Percentiles rank a stretch among this genome's conserved stretches.
Conservation (phyloP, 169 alveolate genomes). For the Eimeria praecox region DNA sequence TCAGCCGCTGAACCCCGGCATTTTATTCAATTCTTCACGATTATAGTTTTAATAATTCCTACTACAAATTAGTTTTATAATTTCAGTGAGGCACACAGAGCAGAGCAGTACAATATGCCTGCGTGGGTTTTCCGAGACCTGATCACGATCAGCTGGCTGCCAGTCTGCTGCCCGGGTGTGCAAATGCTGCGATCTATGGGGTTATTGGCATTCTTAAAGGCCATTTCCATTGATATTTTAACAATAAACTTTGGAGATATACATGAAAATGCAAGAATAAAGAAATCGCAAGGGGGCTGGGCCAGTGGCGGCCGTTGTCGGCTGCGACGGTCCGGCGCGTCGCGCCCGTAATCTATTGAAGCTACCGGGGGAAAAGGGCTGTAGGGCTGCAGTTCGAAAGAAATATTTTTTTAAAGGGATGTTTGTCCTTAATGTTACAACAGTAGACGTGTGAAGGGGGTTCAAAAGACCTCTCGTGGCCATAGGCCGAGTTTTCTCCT, state of each 20-base stretch:
- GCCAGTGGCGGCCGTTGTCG: constrained; percentile 62
- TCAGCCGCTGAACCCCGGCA: background rate
- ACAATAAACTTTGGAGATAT: too few species aligned
- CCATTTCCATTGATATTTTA: background rate
- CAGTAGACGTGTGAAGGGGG: background rate
- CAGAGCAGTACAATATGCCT: background rate
- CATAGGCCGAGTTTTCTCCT: background rate
- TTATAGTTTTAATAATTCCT: background rate
- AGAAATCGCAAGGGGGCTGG: background rate
- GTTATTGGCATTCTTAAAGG: background rate
- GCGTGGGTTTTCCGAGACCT: background rate
- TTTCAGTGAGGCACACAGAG: background rate
- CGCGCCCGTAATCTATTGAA: constrained; percentile 34
- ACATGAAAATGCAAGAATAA: background rate
- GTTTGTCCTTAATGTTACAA: background rate
- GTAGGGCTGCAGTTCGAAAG: background rate
- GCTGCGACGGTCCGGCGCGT: constrained; percentile 73
- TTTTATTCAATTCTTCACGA: background rate
- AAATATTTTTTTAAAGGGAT: background rate
- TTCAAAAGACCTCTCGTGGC: constrained; percentile 16
- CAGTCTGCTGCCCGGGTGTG: background rate
- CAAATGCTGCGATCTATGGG: background rate
- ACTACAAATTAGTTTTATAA: background rate
- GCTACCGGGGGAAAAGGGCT: background rate
- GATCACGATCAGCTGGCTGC: background rate